Percentiles rank a stretch among this genome's conserved stretches.
These are phyloP conservation scores for Aspergillus puulaauensis DNA, from an alignment of 2,329 filamentous ascomycete genomes.

Conservation along the genomic window DNA sequence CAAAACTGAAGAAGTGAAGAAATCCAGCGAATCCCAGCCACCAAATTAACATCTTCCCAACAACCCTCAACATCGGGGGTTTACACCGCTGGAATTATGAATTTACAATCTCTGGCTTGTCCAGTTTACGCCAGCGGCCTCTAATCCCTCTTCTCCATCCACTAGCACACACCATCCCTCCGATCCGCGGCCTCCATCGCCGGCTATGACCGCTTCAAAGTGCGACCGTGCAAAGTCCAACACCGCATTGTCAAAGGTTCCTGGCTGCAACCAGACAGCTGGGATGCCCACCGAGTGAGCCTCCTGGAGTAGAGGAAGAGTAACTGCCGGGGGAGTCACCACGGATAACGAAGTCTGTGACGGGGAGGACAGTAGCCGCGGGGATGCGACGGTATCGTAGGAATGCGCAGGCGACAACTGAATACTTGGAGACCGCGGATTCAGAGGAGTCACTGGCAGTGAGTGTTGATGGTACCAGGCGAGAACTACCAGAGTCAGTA, in stretches of 20 bases:
- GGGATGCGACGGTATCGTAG: slow-evolving; percentile 64
- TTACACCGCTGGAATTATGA: neutral
- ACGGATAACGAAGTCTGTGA: slow-evolving; percentile 74
- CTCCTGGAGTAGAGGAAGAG: slow-evolving; percentile 71
- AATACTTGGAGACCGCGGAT: slow-evolving; percentile 68
- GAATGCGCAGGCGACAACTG: slow-evolving; percentile 54
- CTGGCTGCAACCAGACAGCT: slow-evolving; percentile 87
- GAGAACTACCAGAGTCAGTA: slow-evolving; percentile 62
- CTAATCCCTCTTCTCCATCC: slow-evolving; percentile 65
- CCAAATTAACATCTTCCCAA: slow-evolving; percentile 4
- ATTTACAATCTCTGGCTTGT: slow-evolving; percentile 42
- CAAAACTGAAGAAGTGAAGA: slow-evolving; percentile 3
- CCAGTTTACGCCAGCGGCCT: slow-evolving; percentile 58
- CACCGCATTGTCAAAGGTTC: slow-evolving; percentile 76
- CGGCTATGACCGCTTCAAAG: slow-evolving; percentile 68
- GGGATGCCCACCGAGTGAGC: slow-evolving; percentile 72
- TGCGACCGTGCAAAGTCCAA: slow-evolving; percentile 66
- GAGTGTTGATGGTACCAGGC: slow-evolving; percentile 80
- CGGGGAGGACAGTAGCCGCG: slow-evolving; percentile 66
- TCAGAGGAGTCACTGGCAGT: slow-evolving; percentile 78
- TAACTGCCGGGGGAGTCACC: slow-evolving; percentile 81
- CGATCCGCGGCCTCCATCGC: slow-evolving; percentile 63
- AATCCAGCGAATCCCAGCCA: slow-evolving; percentile 11
- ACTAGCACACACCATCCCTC: slow-evolving; percentile 89
- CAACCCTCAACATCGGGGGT: neutral